phyloP scores from a whole-genome alignment of 371 early-diverging fungal species.

The Chytridiales sp. region DNA sequence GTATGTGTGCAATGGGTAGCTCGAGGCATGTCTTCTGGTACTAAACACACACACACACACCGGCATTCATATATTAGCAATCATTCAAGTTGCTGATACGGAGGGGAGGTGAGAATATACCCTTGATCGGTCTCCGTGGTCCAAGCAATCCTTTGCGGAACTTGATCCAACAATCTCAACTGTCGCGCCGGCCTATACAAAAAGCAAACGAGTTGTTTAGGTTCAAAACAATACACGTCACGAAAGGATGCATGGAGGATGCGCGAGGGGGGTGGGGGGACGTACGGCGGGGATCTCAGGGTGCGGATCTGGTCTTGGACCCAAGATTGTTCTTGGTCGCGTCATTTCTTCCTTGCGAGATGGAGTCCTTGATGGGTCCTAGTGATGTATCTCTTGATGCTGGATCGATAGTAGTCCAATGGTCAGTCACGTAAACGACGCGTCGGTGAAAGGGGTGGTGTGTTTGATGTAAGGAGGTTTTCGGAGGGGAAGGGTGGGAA shows the following conservation, averaged over 20 bases:
- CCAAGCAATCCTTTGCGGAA: slow-evolving; percentile 22
- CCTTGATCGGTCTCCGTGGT: slow-evolving; percentile 23
- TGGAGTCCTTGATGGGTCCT: no score
- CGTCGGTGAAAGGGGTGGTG: no score
- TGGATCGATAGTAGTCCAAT: no score
- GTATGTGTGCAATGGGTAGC: slow-evolving; percentile 23
- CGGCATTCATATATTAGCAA: background rate
- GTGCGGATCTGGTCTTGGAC: slow-evolving; percentile 29
- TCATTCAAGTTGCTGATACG: background rate
- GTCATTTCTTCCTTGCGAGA: slow-evolving; percentile 9
- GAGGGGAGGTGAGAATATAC: slow-evolving; percentile 14
- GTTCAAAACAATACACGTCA: background rate
- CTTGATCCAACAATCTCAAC: background rate
- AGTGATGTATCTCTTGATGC: no score
- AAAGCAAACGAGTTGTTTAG: background rate
- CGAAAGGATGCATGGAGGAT: no score
- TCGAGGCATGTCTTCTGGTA: slow-evolving; percentile 6
- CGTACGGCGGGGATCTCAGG: slow-evolving; percentile 36
- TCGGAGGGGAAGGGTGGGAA: no score
- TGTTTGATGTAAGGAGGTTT: no score
- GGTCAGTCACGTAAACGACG: no score
- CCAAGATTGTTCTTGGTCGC: slow-evolving; percentile 12
- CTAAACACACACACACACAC: background rate
- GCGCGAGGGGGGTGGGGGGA: background rate
- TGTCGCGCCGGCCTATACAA: slow-evolving; percentile 4